These are phyloP conservation scores for Pythium coloratum DNA, from an alignment of 352 stramenopile genomes.

Conservation along the genomic window DNA sequence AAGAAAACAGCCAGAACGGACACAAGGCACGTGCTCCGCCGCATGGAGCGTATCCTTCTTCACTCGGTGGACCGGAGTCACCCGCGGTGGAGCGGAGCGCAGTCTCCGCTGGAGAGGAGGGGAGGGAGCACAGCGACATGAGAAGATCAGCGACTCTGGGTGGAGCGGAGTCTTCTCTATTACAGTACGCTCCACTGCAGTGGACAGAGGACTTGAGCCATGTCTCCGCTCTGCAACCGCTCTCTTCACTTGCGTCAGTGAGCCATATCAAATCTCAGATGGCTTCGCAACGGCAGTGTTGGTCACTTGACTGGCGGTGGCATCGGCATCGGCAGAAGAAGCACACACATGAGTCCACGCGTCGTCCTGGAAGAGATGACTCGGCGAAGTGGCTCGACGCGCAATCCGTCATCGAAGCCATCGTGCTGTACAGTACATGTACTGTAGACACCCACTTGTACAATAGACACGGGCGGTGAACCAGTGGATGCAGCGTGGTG, in stretches of 20 bases:
- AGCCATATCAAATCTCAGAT: constrained; percentile 12
- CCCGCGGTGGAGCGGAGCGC: background rate
- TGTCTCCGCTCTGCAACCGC: constrained; percentile 2
- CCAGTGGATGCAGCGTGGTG: background rate
- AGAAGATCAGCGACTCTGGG: background rate
- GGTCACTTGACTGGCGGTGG: background rate
- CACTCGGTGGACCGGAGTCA: background rate
- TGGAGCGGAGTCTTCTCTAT: background rate
- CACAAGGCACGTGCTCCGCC: constrained; percentile 14
- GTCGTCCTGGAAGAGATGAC: background rate
- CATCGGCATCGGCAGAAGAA: background rate
- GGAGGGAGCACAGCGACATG: background rate
- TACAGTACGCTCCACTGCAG: background rate
- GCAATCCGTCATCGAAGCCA: background rate
- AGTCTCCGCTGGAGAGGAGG: no score
- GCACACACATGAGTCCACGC: background rate
- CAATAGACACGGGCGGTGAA: no score
- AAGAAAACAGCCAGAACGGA: constrained; percentile 23
- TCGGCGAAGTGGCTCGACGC: background rate
- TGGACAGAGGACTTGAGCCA: background rate
- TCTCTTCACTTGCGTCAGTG: constrained; percentile 6
- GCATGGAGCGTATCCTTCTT: background rate
- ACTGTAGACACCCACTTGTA: no score
- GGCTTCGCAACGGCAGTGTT: background rate
- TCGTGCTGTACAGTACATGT: background rate